Base-by-base conservation (phyloP, 352 stramenopile species). In the Albugo candida region DNA sequence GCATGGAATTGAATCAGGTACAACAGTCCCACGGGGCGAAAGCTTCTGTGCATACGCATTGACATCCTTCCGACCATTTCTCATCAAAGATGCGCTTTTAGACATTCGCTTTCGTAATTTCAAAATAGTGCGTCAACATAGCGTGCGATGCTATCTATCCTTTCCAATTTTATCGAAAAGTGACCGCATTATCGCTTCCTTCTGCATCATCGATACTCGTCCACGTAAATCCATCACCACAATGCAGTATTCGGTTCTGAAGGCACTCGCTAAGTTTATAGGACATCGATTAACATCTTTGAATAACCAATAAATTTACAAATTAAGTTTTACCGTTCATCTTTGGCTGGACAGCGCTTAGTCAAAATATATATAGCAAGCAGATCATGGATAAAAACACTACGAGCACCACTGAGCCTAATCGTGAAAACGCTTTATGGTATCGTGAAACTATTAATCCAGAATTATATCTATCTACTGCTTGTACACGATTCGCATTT, bases 401-500 rank as follows among this genome's bases (percentile, higher is more conserved):
- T 31, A 8, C 24, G 8, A 31, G 3, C 24, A 8, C 24, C 24
- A 10, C 3, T 31, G 24, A 31, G 24, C 24, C 24, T 8, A 31
- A 31, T 3, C 3, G 8, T 10, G 24, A 24, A 8, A 3, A 43
- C 8, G 38, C 17, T 43, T 10, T 43, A 49, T 24, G 63, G 60
- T 72, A 83, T 52, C 57, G 58, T 11, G 88, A 97, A 66, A 65
- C 78, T 41, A 52, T 96, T 17, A 85, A 67, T n/a, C 80, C 92
- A 49, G 81, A 93, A 58, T 55, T 96, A 41, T 76, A 78, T 56
- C 58, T 95, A 36, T 80, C 84, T 55, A 86, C 92, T 46, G 63
- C 74, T 18, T 71, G 97, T 42, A 88, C 96, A 55, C 70, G 60
- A 34, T 80, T 97, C 39, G 65, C 74, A 45, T 88, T 93, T 58